Evolutionary conservation across 2,329 filamentous ascomycete genomes (phyloP).

Genomic region (Beauveria scarabaeidicola): DNA sequence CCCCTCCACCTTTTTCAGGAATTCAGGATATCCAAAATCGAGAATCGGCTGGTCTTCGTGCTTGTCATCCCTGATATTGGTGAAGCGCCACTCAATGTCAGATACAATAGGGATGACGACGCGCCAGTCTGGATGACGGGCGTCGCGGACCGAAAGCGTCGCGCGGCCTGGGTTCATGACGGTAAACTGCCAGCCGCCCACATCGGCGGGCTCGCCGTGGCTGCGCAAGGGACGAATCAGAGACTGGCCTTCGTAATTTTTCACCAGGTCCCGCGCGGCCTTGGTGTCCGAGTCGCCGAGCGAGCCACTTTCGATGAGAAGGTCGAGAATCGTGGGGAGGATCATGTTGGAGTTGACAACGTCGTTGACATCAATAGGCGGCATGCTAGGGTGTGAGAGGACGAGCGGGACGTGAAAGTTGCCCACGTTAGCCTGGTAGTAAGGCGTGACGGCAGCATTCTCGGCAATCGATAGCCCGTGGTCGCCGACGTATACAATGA

Average conservation of each 20-base stretch:
- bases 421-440: conserved; percentile 26
- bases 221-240: conserved; percentile 23
- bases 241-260: conserved; percentile 28
- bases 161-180: conserved; percentile 26
- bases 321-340: conserved; percentile 26
- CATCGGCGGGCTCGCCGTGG: conserved; percentile 12
- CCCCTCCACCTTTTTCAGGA: conserved; percentile 14
- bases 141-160: conserved; percentile 25
- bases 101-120: conserved; percentile 25
- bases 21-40: conserved; percentile 19
- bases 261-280: conserved; percentile 21
- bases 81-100: conserved; percentile 25
- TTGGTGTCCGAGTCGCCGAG: conserved; percentile 19
- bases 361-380: conserved; percentile 22
- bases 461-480: conserved; percentile 26
- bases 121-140: conserved; percentile 21
- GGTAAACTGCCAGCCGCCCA: conserved; percentile 26
- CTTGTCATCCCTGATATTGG: conserved; percentile 21
- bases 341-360: conserved; percentile 26
- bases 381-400: conserved; percentile 25
- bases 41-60: conserved; percentile 20
- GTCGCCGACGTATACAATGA: conserved; percentile 25
- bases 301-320: conserved; percentile 25
- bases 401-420: conserved; percentile 25
- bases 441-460: conserved; percentile 22